These are phyloP conservation scores for Aschersonia sp. DNA, from an alignment of 2,329 filamentous ascomycete genomes.

Conservation along the genomic window DNA sequence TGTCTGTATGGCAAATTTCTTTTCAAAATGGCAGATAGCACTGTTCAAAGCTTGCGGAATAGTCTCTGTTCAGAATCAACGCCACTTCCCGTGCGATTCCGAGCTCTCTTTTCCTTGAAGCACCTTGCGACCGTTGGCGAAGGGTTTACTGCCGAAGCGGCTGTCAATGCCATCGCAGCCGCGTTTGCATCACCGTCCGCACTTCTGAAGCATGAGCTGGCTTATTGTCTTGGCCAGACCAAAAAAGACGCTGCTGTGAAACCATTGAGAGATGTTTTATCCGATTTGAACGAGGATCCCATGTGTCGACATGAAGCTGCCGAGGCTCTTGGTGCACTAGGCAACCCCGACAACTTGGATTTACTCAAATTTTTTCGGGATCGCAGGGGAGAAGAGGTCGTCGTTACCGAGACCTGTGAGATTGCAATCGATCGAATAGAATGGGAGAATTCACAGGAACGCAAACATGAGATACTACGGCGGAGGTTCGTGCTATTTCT, in stretches of 20 bases:
- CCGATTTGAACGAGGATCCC: slow-evolving; percentile 67
- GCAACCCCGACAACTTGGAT: slow-evolving; percentile 57
- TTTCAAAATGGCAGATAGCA: slow-evolving; percentile 17
- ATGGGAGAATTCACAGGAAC: slow-evolving; percentile 71
- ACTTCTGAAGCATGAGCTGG: slow-evolving; percentile 88
- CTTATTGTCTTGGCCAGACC: slow-evolving; percentile 91
- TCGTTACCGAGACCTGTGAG: slow-evolving; percentile 91
- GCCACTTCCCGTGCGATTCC: slow-evolving; percentile 78
- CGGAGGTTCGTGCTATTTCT: slow-evolving; percentile 47
- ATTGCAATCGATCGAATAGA: slow-evolving; percentile 88
- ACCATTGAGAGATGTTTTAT: slow-evolving; percentile 58
- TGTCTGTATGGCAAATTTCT: neutral
- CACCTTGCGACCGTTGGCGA: slow-evolving; percentile 63
- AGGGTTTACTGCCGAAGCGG: slow-evolving; percentile 38
- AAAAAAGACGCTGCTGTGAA: slow-evolving; percentile 61
- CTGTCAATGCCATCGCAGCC: slow-evolving; percentile 72
- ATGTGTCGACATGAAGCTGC: slow-evolving; percentile 97
- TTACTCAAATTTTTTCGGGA: slow-evolving; percentile 63
- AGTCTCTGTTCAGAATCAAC: slow-evolving; percentile 68
- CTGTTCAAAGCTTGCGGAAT: slow-evolving; percentile 51
- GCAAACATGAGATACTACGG: slow-evolving; percentile 61
- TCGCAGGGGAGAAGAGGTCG: slow-evolving; percentile 58
- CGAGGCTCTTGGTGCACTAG: slow-evolving; percentile 82
- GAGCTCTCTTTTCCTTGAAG: slow-evolving; percentile 94
- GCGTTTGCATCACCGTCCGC: slow-evolving; percentile 75